Evolutionary conservation across 2,329 filamentous ascomycete species (phyloP), one percentile per base, ranked within the genome.

Genomic region (Tolypocladium guangdongense): DNA sequence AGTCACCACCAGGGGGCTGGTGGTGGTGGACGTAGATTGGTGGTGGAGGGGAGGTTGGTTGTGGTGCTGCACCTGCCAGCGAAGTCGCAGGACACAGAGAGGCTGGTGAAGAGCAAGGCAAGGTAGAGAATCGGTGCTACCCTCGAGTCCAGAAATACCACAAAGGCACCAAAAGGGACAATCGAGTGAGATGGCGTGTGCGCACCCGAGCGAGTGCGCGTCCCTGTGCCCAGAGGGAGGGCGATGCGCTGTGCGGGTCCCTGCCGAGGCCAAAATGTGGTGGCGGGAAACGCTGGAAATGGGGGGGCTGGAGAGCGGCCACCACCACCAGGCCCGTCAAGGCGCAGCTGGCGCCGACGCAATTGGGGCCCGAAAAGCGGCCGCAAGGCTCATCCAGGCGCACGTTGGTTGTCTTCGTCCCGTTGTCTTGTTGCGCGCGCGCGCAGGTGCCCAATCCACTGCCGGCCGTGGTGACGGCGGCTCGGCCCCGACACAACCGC

Each of bases 1-100:
- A 54, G 55, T 65, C 68, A 71, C 70, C 72, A 74, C 71, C 65
- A 60, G 37, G 20, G 32, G 22, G 50, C 53, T 52, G 53, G 53
- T 12, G 45, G 53, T 38, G 49, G 16, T 16, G 35, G 36, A 37
- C 2, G 47, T 16, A 12, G 38, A 30, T 37, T n/a, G 20, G 27
- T 4, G 18, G 39, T 10, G 41, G 30, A 36, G 33, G 16, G 22
- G 12, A 14, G 33, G 32, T 30, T 32, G 47, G 32, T 37, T 2
- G 20, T n/a, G 20, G 4, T 27, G 35, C 11, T 20, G 47, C 24
- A 22, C 18, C 43, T 30, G 43, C 14, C 41, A 30, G 24, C 12
- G 39, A 43, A n/a, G 45, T 12, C 12, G 46, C n/a, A 36, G 46
- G 2, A 10, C 6, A 14, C 38, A 43, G 12, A 30, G 41, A 6